Evolutionary conservation across 208 protist species (phyloP), one percentile per base, ranked within the genome.

Genomic region (Herpetomonas tarakana): DNA sequence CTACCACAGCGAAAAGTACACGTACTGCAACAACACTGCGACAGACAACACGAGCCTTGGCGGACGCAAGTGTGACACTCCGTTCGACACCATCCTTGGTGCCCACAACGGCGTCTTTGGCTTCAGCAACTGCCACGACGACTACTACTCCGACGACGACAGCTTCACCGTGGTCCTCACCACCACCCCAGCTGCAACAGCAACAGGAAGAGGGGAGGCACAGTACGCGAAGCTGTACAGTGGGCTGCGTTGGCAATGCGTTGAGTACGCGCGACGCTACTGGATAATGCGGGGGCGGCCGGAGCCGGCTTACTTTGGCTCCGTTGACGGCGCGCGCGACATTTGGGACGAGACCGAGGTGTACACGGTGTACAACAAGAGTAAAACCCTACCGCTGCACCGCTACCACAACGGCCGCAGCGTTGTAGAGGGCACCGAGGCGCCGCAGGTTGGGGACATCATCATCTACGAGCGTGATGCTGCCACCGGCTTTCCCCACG

Each of bases 221-320:
- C 52, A 58, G 29, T 7, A 4, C 6, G 45, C 7, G 25, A 59
- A 29, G 9, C 9, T 61, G n/a, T 64, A 41, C 51, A 68, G 6
- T 2, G 78, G 78, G 0, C 45, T 85, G 55, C 31, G 56, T 25
- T 85, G 78, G 78, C 73, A 85, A 51, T 85, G 78, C 38, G 73
- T 85, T 49, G 78, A 85, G 60, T 85, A 81, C 66, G 78, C 78
- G n/a, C 46, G 78, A 31, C 68, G 78, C 56, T 85, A 85, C 68
- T 81, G 73, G 78, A 79, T 83, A 65, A 50, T 83, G 3, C 58
- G 49, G 0, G 77, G 72, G 0, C 64, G 24, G 3, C 72, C 77
- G 6, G 50, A 58, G 58, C 71, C 62, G 16, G 78, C 74, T 3
- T 39, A 54, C 27, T 85, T 85, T 60, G 73, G 35, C 3, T 39